A percentile compares a stretch with the other conserved stretches of the same genome.
Conservation (phyloP, 2,329 filamentous ascomycete genomes). For the Fusarium coffeatum region DNA sequence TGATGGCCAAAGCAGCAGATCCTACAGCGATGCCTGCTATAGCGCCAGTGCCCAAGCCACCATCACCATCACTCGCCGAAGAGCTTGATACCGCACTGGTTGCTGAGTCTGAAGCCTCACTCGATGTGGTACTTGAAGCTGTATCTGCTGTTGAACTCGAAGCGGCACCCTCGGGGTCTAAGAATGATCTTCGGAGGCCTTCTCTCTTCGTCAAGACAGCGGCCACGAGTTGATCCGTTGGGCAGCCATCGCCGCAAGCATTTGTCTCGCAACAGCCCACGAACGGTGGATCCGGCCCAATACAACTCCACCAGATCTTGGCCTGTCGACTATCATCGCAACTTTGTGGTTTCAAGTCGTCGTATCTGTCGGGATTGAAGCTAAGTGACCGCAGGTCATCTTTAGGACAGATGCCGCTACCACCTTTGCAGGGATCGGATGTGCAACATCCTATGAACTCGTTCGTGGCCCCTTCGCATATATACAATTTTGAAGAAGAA, state of each 20-base stretch:
- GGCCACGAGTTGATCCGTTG: background rate
- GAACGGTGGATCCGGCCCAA: background rate
- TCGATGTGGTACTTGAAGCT: no score
- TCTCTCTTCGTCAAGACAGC: background rate
- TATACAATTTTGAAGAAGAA: background rate
- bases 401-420: background rate
- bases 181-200: background rate
- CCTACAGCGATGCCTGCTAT: background rate
- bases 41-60: background rate
- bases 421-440: background rate
- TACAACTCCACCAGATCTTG: background rate
- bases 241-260: background rate
- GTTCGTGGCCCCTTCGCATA: background rate
- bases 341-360: background rate
- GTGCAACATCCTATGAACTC: background rate
- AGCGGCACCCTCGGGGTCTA: background rate
- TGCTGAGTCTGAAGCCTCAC: no score
- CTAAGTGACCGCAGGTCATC: background rate
- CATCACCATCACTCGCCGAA: background rate
- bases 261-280: background rate
- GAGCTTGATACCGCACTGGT: background rate
- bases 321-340: background rate
- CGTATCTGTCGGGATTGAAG: background rate
- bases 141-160: no score
- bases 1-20: background rate